These are phyloP conservation scores for Alternaria ventricosa DNA, from an alignment of 2,329 filamentous ascomycete genomes.

Conservation along the genomic window DNA sequence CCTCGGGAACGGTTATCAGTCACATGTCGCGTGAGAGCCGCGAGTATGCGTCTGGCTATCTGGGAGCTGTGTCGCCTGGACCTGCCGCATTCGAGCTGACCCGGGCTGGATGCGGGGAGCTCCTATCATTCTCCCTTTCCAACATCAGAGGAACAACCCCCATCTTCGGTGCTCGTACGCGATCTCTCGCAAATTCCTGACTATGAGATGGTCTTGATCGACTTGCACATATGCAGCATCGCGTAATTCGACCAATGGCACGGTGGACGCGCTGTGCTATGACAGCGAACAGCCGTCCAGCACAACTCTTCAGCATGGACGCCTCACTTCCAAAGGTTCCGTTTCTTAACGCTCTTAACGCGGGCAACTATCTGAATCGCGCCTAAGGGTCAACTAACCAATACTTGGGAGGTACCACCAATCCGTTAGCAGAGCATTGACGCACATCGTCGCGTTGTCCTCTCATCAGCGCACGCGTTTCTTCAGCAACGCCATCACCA, in stretches of 20 bases:
- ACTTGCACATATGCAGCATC: neutral
- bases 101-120: constrained; percentile 15
- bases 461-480: constrained; percentile 29
- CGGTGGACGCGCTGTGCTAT: neutral
- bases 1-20: constrained; percentile 16
- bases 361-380: neutral
- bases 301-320: neutral
- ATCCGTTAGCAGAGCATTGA: constrained; percentile 26
- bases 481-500: constrained; percentile 34
- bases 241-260: neutral
- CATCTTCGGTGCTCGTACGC: neutral
- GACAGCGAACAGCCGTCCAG: neutral
- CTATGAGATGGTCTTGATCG: neutral
- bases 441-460: constrained; percentile 20
- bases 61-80: constrained; percentile 11
- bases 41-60: constrained; percentile 13
- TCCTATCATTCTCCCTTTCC: neutral
- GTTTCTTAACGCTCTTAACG: neutral
- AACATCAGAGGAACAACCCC: neutral
- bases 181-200: neutral
- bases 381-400: neutral
- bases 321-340: neutral
- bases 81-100: constrained; percentile 11
- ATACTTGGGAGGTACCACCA: constrained; percentile 1
- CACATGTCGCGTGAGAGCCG: constrained; percentile 18